These are phyloP conservation scores for Monosporascus sp. DNA, from an alignment of 2,329 filamentous ascomycete species.

Conservation along the genomic window DNA sequence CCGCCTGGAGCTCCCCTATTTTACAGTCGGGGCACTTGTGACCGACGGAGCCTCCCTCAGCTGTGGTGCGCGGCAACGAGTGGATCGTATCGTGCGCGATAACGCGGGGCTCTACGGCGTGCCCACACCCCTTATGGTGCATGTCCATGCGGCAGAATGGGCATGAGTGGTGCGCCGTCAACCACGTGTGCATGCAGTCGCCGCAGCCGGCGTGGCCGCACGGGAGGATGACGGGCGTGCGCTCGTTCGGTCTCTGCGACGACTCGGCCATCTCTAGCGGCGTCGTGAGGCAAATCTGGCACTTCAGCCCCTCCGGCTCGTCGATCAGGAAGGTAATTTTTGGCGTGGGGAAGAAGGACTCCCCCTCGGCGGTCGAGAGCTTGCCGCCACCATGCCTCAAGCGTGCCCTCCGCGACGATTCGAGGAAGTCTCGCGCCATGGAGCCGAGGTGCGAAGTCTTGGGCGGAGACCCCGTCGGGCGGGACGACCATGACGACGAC, in stretches of 20 bases:
- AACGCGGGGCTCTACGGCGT: constrained; percentile 19
- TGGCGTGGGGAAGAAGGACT: constrained; percentile 19
- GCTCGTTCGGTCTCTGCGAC: background rate
- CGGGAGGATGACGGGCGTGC: constrained; percentile 24
- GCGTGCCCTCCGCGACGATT: background rate
- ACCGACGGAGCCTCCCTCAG: constrained; percentile 23
- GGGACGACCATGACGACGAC: background rate
- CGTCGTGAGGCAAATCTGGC: constrained; percentile 18
- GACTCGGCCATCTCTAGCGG: constrained; percentile 8
- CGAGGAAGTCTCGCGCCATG: background rate
- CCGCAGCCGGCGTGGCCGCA: constrained; percentile 30
- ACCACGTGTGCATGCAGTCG: constrained; percentile 24
- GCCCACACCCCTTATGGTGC: constrained; percentile 23
- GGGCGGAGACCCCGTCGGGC: background rate
- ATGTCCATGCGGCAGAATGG: constrained; percentile 29
- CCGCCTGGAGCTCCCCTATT: background rate
- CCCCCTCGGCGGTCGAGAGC: constrained; percentile 5
- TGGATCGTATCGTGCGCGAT: constrained; percentile 26
- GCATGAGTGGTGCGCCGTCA: constrained; percentile 19
- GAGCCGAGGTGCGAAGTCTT: background rate
- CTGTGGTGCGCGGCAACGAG: constrained; percentile 27
- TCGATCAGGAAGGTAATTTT: constrained; percentile 23
- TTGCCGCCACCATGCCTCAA: background rate
- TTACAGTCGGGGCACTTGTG: constrained; percentile 11
- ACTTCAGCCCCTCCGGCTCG: constrained; percentile 12